Percentiles rank a stretch among this genome's conserved stretches.
Evolutionary conservation across 2,329 filamentous ascomycete genomes (phyloP).

Genomic region (Geosmithia flava): DNA sequence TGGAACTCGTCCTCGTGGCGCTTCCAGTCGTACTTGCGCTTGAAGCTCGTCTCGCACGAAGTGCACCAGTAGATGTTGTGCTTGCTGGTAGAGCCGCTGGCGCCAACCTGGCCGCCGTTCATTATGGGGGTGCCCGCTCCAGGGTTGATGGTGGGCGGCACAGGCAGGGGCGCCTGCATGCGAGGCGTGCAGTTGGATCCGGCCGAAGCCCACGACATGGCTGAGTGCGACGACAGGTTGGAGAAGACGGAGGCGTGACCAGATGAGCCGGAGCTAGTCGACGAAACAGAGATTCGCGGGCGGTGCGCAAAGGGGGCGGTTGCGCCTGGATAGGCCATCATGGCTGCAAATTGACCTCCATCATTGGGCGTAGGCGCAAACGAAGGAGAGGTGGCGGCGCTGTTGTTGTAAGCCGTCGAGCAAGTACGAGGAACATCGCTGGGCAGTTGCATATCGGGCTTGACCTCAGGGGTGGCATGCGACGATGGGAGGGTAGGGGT

Average conservation of each 20-base stretch:
- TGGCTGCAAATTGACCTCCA: constrained; percentile 1
- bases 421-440: neutral
- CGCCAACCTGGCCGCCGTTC: constrained; percentile 16
- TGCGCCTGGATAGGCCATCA: constrained; percentile 10
- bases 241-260: constrained; percentile 33
- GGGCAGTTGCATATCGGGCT: neutral
- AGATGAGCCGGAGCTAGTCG: constrained; percentile 35
- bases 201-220: constrained; percentile 5
- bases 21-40: constrained; percentile 59
- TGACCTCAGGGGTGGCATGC: neutral
- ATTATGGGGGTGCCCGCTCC: constrained; percentile 15
- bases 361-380: neutral
- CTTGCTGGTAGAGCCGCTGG: constrained; percentile 12
- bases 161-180: constrained; percentile 22
- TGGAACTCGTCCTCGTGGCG: constrained; percentile 59
- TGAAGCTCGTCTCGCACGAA: constrained; percentile 51
- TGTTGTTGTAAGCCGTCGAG: neutral
- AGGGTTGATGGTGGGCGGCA: constrained; percentile 17
- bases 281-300: constrained; percentile 33
- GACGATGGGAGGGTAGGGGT: neutral
- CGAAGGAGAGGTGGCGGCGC: neutral
- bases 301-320: constrained; percentile 25
- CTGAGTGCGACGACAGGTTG: constrained; percentile 26
- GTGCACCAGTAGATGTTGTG: constrained; percentile 44
- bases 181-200: constrained; percentile 14